Percentiles rank a stretch among this genome's conserved stretches.
Evolutionary conservation across 305 asterid species (phyloP).

Genomic region (Fraxinus angustifolia): DNA sequence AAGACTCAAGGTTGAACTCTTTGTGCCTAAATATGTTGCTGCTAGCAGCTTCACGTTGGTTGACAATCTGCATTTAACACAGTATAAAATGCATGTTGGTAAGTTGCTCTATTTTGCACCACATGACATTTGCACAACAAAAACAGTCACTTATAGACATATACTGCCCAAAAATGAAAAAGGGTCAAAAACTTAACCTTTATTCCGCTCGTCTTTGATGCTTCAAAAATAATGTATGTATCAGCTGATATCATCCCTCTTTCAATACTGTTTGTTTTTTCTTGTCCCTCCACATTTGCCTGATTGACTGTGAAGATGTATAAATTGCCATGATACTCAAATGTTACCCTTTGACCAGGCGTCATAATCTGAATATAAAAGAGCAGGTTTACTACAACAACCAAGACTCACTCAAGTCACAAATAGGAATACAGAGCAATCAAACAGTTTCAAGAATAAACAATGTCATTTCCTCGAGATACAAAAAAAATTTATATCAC

Average conservation of each 20-base stretch:
- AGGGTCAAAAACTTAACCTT: slow-evolving; percentile 45
- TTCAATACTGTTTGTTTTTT: slow-evolving; percentile 54
- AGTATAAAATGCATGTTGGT: slow-evolving; percentile 11
- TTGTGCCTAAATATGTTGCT: slow-evolving; percentile 89
- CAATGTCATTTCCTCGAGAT: not conserved
- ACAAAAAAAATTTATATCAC: not conserved
- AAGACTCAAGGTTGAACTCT: slow-evolving; percentile 86
- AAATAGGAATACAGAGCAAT: not conserved
- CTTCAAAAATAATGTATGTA: slow-evolving; percentile 83
- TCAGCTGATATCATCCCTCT: slow-evolving; percentile 84
- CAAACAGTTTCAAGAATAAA: not conserved
- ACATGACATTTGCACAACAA: not conserved
- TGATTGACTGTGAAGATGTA: slow-evolving; percentile 81
- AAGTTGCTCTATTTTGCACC: slow-evolving; percentile 11
- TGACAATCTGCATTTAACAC: slow-evolving; percentile 65
- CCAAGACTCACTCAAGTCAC: not conserved
- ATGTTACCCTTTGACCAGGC: slow-evolving; percentile 76
- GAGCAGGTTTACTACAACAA: slow-evolving; percentile 7
- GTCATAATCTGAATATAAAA: slow-evolving; percentile 68
- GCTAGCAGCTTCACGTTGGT: slow-evolving; percentile 96
- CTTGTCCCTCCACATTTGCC: slow-evolving; percentile 73
- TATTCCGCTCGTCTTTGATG: slow-evolving; percentile 78
- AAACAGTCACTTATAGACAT: not conserved
- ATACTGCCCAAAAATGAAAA: slow-evolving; percentile 16
- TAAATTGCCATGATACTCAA: slow-evolving; percentile 83